Conservation (phyloP, 1,139 yeast genomes). For the Protomyces arabidopsidicola region DNA sequence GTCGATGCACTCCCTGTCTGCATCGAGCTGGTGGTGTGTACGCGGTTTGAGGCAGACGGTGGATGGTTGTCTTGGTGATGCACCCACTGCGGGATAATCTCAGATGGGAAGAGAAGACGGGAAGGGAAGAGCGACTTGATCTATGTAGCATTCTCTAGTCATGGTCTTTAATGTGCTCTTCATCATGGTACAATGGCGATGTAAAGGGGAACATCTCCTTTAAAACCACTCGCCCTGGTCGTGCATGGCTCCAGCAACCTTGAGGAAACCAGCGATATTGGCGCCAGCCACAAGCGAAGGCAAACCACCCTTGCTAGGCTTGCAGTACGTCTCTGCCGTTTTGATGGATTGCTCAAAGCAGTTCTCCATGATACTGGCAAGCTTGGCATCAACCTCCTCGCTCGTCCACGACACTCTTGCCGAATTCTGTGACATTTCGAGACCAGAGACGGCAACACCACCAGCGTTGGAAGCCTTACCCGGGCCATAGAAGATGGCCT, state of each 20-base stretch:
- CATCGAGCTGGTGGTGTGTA: too few species aligned
- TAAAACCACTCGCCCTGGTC: conserved; percentile 79
- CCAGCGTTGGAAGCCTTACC: conserved; percentile 99
- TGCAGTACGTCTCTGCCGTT: conserved; percentile 76
- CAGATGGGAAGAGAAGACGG: too few species aligned
- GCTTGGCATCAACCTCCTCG: conserved; percentile 82
- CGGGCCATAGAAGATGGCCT: conserved; percentile 94
- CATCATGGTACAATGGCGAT: too few species aligned
- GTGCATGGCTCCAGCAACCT: conserved; percentile 97
- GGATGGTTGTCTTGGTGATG: too few species aligned
- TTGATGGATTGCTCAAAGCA: conserved; percentile 90
- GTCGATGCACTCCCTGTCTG: too few species aligned
- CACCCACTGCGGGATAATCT: too few species aligned
- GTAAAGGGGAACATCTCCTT: neutral
- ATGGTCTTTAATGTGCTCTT: too few species aligned
- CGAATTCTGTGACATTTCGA: conserved; percentile 99
- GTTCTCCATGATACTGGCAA: conserved; percentile 85
- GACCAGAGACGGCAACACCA: conserved; percentile 98
- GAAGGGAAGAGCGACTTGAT: too few species aligned
- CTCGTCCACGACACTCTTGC: conserved; percentile 83
- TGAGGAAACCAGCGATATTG: conserved; percentile 96
- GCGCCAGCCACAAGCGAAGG: conserved; percentile 98
- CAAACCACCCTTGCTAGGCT: conserved; percentile 60
- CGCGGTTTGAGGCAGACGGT: too few species aligned
- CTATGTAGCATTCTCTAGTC: too few species aligned